Base-by-base conservation (phyloP, 306 rosid species). In the Dalbergia cochinchinensis region DNA sequence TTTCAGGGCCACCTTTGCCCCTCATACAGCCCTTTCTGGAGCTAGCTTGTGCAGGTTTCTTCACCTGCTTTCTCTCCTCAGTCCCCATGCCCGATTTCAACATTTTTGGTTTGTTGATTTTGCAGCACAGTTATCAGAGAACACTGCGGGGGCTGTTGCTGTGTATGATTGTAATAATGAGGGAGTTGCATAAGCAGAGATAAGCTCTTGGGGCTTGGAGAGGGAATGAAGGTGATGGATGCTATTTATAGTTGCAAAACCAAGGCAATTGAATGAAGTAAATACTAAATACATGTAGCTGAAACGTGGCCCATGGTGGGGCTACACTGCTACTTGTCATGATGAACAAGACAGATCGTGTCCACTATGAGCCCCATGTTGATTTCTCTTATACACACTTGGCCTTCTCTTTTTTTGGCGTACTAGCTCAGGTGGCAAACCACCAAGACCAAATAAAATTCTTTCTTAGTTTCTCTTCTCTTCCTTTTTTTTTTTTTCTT, bases 1-100 rank as follows among this genome's bases (percentile, higher is more conserved):
- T 94, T 31, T 92, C 92, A 0, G 99, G 99, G 33, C 97, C 99
- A 3, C 99, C 99, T 61, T 94, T 94, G 6, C 97, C 99, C 70
- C 91, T 82, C 99, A 94, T 94, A 12, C 97, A 94, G 9, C 97
- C 99, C 64, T 94, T 94, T 58, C 97, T 84, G 0, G 99, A 91
- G 64, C 89, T 89, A 1, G 97, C 95, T 12, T 91, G 97, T 0
- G 89, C 84, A 3, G 93, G 65, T 61, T 64, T 82, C 78, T 80
- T 89, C 78, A 35, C 54, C 57, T 78, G 81, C 57, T 85, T 86
- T 19, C 64, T 80, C 82, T 83, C 87, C 64, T 65, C 80, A 11
- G 42, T 33, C 34, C 50, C 61, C 57, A 47, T 73, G 31, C 61
- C 86, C 3, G 88, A 66, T 44, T 85, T 89, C 78, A 83, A 57